These are phyloP conservation scores for Rhipidocladum racemiflorum DNA, from an alignment of 176 grass and related monocot species.

Conservation along the genomic window DNA sequence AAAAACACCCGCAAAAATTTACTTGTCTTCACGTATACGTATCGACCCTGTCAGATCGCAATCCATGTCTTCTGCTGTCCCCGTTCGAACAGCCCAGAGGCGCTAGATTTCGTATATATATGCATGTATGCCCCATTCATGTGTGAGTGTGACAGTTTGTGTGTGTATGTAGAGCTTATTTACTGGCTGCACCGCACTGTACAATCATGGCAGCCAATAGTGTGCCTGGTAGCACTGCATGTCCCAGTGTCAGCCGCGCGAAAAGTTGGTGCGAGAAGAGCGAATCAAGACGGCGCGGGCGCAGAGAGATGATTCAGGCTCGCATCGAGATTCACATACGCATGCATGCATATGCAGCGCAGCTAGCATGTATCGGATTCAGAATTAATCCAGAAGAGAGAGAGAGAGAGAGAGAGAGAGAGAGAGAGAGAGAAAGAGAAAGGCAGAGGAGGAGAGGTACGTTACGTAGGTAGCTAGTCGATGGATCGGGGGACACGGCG, in stretches of 20 bases:
- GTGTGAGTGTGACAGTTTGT: too few species aligned
- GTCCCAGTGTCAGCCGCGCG: background rate
- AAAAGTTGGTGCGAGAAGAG: background rate
- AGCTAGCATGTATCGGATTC: background rate
- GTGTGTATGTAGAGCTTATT: background rate
- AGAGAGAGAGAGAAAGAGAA: background rate
- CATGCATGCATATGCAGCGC: background rate
- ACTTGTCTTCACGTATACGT: background rate
- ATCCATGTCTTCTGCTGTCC: slow-evolving; percentile 4
- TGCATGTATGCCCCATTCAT: background rate
- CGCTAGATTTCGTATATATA: background rate
- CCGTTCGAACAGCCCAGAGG: slow-evolving; percentile 16
- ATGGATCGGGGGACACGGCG: background rate
- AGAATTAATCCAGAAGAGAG: background rate
- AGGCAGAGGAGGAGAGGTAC: background rate
- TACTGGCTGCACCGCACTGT: background rate
- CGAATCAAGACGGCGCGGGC: background rate
- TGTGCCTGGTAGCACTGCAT: background rate
- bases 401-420: background rate
- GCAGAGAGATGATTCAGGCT: background rate
- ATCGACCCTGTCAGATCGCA: slow-evolving; percentile 15
- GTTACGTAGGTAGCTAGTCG: background rate
- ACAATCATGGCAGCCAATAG: background rate
- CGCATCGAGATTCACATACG: background rate
- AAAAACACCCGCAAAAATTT: slow-evolving; percentile 19